phyloP scores from a whole-genome alignment of 305 asterid genomes.

The Fraxinus xanthoxyloides region DNA sequence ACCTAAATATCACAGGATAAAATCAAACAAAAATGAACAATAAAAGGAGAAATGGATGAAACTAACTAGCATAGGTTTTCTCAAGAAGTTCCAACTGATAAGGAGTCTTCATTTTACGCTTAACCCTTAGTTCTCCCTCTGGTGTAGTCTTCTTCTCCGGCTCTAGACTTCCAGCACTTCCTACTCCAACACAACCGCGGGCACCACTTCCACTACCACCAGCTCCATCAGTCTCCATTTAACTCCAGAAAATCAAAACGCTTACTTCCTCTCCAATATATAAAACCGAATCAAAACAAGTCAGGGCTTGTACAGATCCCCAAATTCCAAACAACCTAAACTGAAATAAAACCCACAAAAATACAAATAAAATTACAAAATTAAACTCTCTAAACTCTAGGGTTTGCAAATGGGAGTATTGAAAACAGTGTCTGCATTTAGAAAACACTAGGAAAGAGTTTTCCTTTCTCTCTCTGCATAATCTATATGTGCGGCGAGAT shows the following conservation, averaged over 20 bases:
- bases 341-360: conserved; percentile 26
- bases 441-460: conserved; percentile 23
- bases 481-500: conserved; percentile 71
- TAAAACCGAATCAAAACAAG: conserved; percentile 17
- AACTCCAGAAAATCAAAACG: conserved; percentile 20
- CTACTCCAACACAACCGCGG: conserved; percentile 11
- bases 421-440: conserved; percentile 18
- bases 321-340: conserved; percentile 28
- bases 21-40: neutral
- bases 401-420: conserved; percentile 27
- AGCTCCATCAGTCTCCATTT: conserved; percentile 58
- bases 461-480: conserved; percentile 35
- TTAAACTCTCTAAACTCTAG: conserved; percentile 28
- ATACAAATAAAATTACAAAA: conserved; percentile 5
- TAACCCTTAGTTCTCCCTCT: conserved; percentile 60
- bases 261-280: conserved; percentile 12
- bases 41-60: neutral
- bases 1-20: neutral
- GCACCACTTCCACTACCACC: conserved; percentile 25
- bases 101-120: conserved; percentile 89
- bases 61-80: conserved; percentile 75
- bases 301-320: conserved; percentile 32
- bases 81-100: conserved; percentile 83
- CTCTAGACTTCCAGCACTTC: conserved; percentile 41
- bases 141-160: conserved; percentile 44